Evolutionary conservation across 1,284 basidiomycete genomes (phyloP).

Genomic region (Salmacisia buchloeana): DNA sequence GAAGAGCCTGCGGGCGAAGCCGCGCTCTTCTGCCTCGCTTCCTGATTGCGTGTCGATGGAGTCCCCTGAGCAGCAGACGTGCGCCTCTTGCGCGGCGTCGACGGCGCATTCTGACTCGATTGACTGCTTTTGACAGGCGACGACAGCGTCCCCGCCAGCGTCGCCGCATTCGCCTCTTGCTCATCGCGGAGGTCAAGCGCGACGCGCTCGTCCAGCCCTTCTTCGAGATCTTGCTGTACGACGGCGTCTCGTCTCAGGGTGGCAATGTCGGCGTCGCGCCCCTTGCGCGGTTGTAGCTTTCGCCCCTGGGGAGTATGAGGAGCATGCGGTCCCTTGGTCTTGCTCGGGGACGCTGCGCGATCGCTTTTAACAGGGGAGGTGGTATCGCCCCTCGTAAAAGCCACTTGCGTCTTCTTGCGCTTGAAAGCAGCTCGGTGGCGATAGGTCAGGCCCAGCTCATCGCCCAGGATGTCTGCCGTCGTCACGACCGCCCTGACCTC

Average conservation of each 20-base stretch:
- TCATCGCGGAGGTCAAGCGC: constrained; percentile 1
- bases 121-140: not conserved
- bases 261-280: not conserved
- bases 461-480: not conserved
- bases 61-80: not conserved
- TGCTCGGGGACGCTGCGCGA: not conserved
- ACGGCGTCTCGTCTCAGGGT: not conserved
- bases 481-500: not conserved
- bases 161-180: not conserved
- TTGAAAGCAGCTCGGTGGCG: constrained; percentile 1
- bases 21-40: no score
- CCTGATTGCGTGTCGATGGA: no score
- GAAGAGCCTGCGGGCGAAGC: no score
- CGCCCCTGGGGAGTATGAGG: not conserved
- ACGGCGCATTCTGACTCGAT: not conserved
- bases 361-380: not conserved
- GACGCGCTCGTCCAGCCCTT: not conserved
- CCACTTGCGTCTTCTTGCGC: not conserved
- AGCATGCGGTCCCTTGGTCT: not conserved
- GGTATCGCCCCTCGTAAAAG: not conserved
- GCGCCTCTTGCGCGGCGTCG: not conserved
- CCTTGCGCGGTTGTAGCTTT: not conserved
- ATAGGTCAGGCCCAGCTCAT: constrained; percentile 2
- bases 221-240: constrained; percentile 6
- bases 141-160: not conserved